Percentiles rank a stretch among this genome's conserved stretches.
Conservation (phyloP, 192 early-diverging fungal genomes). For the Allomyces javanicus region DNA sequence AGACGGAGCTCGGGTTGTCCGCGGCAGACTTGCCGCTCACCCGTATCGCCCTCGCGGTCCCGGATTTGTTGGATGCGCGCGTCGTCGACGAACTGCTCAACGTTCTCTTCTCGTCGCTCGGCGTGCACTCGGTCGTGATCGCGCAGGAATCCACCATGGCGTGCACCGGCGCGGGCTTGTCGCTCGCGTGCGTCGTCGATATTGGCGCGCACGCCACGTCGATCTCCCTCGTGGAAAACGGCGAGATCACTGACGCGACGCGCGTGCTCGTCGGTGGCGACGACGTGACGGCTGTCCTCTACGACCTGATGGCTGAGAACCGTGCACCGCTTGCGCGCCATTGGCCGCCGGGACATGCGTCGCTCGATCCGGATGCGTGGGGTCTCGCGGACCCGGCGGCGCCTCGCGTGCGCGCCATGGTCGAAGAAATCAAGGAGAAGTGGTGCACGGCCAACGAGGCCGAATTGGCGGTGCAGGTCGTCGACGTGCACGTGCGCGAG, state of each 20-base stretch:
- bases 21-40: constrained; percentile 28
- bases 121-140: constrained; percentile 49
- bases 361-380: constrained; percentile 41
- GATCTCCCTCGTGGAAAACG: constrained; percentile 67
- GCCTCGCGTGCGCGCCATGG: constrained; percentile 50
- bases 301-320: constrained; percentile 25
- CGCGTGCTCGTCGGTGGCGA: constrained; percentile 56
- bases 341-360: background rate
- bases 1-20: constrained; percentile 44
- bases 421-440: constrained; percentile 63
- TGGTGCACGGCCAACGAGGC: constrained; percentile 68
- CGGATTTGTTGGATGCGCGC: constrained; percentile 46
- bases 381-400: constrained; percentile 33
- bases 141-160: constrained; percentile 69
- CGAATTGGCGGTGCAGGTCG: constrained; percentile 63
- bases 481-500: constrained; percentile 59
- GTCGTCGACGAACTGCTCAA: constrained; percentile 41
- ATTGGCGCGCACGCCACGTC: constrained; percentile 80
- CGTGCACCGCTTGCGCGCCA: constrained; percentile 15
- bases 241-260: constrained; percentile 51
- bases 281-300: constrained; percentile 61
- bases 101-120: constrained; percentile 54
- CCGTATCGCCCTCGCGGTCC: constrained; percentile 45
- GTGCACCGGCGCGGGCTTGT: constrained; percentile 69
- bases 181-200: constrained; percentile 69